A percentile compares a stretch with the other conserved stretches of the same genome.
These are phyloP conservation scores for Colletotrichum zoysiae DNA, from an alignment of 2,329 filamentous ascomycete genomes.

Conservation along the genomic window DNA sequence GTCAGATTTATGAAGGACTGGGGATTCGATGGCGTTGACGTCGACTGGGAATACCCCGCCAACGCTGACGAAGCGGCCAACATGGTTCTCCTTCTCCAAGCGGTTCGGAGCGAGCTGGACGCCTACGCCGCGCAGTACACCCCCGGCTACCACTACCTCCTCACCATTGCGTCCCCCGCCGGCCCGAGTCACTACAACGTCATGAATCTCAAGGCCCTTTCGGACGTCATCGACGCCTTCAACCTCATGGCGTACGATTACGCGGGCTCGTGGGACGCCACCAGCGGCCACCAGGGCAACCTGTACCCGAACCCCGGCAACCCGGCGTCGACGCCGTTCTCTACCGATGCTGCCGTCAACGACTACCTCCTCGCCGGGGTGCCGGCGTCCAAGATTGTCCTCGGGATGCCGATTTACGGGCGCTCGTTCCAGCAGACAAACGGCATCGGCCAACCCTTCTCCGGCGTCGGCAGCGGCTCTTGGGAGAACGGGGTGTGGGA, in stretches of 20 bases:
- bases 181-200: conserved; percentile 61
- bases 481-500: conserved; percentile 76
- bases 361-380: conserved; percentile 74
- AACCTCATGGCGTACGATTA: conserved; percentile 78
- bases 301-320: conserved; percentile 68
- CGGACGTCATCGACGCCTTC: conserved; percentile 69
- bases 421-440: conserved; percentile 78
- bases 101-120: conserved; percentile 60
- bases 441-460: conserved; percentile 74
- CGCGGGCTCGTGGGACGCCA: conserved; percentile 74
- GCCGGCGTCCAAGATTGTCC: conserved; percentile 72
- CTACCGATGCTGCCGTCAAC: conserved; percentile 73
- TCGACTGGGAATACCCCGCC: conserved; percentile 69
- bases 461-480: conserved; percentile 72
- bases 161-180: conserved; percentile 66
- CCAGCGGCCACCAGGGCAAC: conserved; percentile 78
- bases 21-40: conserved; percentile 69
- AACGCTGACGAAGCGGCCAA: conserved; percentile 54
- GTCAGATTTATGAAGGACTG: conserved; percentile 78
- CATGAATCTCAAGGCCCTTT: conserved; percentile 63
- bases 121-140: conserved; percentile 54
- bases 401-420: conserved; percentile 85
- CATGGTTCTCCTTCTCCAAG: conserved; percentile 58
- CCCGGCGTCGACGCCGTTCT: conserved; percentile 74
- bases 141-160: conserved; percentile 60